Evolutionary conservation across 2,329 filamentous ascomycete genomes (phyloP), one percentile per base, ranked within the genome.

Genomic region (Botryosphaeria dothidea): DNA sequence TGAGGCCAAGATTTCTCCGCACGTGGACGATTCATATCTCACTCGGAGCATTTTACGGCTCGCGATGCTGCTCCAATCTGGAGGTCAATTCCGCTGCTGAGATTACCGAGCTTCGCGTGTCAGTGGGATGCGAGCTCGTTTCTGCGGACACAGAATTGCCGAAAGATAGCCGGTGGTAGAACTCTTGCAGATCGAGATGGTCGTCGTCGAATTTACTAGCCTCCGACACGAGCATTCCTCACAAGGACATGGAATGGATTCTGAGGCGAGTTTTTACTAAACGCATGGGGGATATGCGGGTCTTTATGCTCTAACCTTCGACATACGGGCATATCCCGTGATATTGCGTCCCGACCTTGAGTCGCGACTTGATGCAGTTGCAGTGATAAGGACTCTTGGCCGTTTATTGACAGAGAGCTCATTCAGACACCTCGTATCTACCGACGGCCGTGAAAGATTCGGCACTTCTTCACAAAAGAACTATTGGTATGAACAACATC

Each of bases 31-130:
- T 15, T 31, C 25, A 34, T 23, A 34, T 34, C 41, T 46, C 19
- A 19, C 56, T 46, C 56, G 56, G 56, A 46, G n/a, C 41, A 45
- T 60, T n/a, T n/a, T 9, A 15, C 41, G 56, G 56, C 41, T 38
- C 56, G 41, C 27, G 19, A n/a, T 45, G 27, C 25, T 46, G 23
- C 41, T 23, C 23, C 36, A 43, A 57, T 15, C 34, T 29, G 34
- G 15, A 19, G 21, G 15, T 41, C 17, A 19, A 23, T 43, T 31
- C 19, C 29, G 49, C 21, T 34, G 13, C n/a, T 57, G 15, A 60
- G 41, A 60, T 60, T 60, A 25, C 56, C 41, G 56, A 60, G n/a
- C 9, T 31, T 27, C 25, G 27, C 27, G 29, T 60, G 41, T 34
- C 25, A 46, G 36, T 41, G 52, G n/a, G 25, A 23, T 57, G 52